A percentile compares a stretch with the other conserved stretches of the same genome.
Conservation (phyloP, 2,329 filamentous ascomycete genomes). For the Diaporthe capsici region DNA sequence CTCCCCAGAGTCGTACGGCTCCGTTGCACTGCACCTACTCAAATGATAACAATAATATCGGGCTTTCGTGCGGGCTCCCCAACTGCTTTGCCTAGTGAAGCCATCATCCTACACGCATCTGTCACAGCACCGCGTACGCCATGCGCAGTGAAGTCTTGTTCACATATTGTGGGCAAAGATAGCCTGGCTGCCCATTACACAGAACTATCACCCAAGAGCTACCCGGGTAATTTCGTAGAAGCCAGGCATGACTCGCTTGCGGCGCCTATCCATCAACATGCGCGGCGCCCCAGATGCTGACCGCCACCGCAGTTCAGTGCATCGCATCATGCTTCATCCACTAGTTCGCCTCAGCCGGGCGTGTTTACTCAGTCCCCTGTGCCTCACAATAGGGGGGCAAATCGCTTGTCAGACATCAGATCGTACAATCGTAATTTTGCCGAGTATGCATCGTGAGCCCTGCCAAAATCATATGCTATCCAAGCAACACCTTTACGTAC, state of each 20-base stretch:
- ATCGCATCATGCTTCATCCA: neutral
- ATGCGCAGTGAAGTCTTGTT: neutral
- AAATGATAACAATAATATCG: neutral
- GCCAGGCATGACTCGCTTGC: conserved; percentile 17
- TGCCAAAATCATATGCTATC: conserved; percentile 44
- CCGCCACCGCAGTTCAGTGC: conserved; percentile 13
- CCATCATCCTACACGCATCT: neutral
- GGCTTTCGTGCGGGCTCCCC: neutral
- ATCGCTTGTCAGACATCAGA: conserved; percentile 11
- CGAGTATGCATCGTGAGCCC: neutral
- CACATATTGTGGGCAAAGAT: neutral
- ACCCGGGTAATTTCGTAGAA: conserved; percentile 11
- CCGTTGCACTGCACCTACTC: neutral
- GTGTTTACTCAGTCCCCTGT: neutral
- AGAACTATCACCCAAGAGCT: neutral
- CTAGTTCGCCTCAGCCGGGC: neutral
- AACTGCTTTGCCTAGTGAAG: too few species aligned
- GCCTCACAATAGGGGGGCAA: too few species aligned
- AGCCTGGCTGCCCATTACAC: conserved; percentile 16
- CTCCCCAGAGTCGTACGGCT: conserved; percentile 10
- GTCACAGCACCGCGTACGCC: too few species aligned
- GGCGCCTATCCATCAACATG: neutral
- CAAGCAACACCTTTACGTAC: conserved; percentile 65
- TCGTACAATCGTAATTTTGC: conserved; percentile 29
- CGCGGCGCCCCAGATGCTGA: conserved; percentile 16